A percentile compares a stretch with the other conserved stretches of the same genome.
phyloP scores from a whole-genome alignment of 2,329 filamentous ascomycete genomes.

The Ramichloridium luteum region DNA sequence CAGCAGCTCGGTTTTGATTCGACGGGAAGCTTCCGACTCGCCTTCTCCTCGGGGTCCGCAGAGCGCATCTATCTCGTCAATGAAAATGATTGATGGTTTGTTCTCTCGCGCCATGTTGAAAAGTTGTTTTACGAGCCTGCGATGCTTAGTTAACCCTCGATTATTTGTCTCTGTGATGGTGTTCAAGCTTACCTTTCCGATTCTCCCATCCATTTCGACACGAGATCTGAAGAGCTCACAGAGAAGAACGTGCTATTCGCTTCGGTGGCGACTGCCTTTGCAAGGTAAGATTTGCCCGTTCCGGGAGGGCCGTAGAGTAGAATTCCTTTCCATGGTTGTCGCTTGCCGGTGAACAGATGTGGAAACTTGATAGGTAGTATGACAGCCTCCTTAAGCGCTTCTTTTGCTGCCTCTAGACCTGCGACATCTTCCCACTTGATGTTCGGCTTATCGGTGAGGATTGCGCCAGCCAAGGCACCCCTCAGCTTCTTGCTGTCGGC shows the following conservation, averaged over 20 bases:
- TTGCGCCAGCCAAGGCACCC: constrained; percentile 80
- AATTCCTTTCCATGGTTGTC: constrained; percentile 97
- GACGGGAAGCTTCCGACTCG: constrained; percentile 90
- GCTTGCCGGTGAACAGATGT: constrained; percentile 87
- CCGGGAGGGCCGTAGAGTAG: constrained; percentile 90
- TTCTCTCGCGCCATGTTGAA: constrained; percentile 98
- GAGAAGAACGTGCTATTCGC: constrained; percentile 99
- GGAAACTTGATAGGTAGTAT: constrained; percentile 97
- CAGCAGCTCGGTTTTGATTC: constrained; percentile 96
- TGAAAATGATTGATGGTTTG: constrained; percentile 96
- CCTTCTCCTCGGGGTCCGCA: constrained; percentile 88
- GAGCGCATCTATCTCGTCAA: constrained; percentile 93
- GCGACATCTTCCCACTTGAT: constrained; percentile 98
- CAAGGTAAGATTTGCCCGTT: constrained; percentile 94
- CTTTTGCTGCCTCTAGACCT: constrained; percentile 84
- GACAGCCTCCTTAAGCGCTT: constrained; percentile 94
- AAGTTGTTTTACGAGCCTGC: constrained; percentile 82
- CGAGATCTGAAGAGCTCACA: constrained; percentile 90
- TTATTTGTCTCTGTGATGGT: too few species aligned
- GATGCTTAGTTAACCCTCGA: too few species aligned
- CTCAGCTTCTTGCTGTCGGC: constrained; percentile 92
- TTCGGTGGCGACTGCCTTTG: constrained; percentile 94
- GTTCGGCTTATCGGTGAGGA: constrained; percentile 88
- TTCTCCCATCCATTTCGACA: constrained; percentile 99
- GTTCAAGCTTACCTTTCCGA: constrained; percentile 68